These are phyloP conservation scores for Mycena metata DNA, from an alignment of 768 basidiomycete species.

Conservation along the genomic window DNA sequence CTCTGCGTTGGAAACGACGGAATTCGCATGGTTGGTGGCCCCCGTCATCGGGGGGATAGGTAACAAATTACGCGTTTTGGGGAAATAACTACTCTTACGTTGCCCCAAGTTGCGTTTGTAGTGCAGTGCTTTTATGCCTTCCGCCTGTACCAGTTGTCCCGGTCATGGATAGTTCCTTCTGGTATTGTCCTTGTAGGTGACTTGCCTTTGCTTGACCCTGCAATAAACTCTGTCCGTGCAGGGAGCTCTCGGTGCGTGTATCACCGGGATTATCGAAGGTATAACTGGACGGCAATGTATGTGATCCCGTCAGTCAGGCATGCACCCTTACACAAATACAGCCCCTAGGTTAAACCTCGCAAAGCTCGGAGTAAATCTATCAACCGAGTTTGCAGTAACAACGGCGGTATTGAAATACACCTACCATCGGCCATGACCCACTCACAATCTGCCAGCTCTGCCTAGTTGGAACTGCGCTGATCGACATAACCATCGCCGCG, in stretches of 20 bases:
- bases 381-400: not conserved
- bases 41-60: not conserved
- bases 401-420: not conserved
- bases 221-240: no score
- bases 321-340: no score
- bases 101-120: not conserved
- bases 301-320: no score
- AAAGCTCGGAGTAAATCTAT: no score
- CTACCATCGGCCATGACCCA: no score
- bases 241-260: no score
- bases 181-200: not conserved
- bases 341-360: no score
- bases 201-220: no score
- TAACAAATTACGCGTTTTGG: not conserved
- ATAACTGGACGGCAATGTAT: no score
- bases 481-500: not conserved
- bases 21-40: not conserved
- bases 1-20: not conserved
- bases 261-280: no score
- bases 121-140: constrained; percentile 13
- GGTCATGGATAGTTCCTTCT: not conserved
- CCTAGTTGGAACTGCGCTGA: not conserved
- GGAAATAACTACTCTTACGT: no score
- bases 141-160: not conserved
- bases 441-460: not conserved